Base-by-base conservation (phyloP, 441 rosid species). In the Rhodomyrtus psidioides region DNA sequence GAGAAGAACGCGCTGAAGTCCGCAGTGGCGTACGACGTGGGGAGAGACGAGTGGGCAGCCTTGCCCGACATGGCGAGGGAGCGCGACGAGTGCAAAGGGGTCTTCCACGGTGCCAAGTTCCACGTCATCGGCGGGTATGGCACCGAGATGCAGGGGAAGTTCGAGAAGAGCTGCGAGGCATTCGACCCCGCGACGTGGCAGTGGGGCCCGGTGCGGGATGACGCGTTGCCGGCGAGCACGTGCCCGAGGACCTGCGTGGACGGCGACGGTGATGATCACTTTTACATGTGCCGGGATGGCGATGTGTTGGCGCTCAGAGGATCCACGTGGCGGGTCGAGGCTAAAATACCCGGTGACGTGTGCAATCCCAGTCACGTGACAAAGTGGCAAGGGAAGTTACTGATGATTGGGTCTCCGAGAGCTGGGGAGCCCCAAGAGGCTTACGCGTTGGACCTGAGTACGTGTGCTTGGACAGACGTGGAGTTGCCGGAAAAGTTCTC, bases 1-100 rank as follows among this genome's bases (percentile, higher is more conserved):
- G 95, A 93, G 46, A 94, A 94, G 79, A 90, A 90, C 49, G 97
- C 98, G 6, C 86, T 94, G 88, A 93, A 70, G 81, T 91, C 99
- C 21, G 91, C 93, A 0, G 12, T 93, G 53, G 83, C 90, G 0
- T 95, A 96, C 89, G 94, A 94, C 88, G 95, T 92, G 91, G 91
- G 70, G 3, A 90, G 57, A 28, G 88, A 96, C 55, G 88, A 56
- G 87, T 96, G 99, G 99, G 4, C 55, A 26, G 9, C 44, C 0
- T 30, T 94, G 82, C 96, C 98, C 15, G 93, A 94, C 89, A 93
- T 96, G 98, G 89, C 87, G 19, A 89, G 82, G 21, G 93, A 93
- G 85, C 92, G 98, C 4, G 98, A 93, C 39, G 98, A 93, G 70
- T 95, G 98, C 86, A 90, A 91, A 58, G 94, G 89, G 0, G 24